These are phyloP conservation scores for Ogataea angusta DNA, from an alignment of 805 yeast genomes.

Conservation along the genomic window DNA sequence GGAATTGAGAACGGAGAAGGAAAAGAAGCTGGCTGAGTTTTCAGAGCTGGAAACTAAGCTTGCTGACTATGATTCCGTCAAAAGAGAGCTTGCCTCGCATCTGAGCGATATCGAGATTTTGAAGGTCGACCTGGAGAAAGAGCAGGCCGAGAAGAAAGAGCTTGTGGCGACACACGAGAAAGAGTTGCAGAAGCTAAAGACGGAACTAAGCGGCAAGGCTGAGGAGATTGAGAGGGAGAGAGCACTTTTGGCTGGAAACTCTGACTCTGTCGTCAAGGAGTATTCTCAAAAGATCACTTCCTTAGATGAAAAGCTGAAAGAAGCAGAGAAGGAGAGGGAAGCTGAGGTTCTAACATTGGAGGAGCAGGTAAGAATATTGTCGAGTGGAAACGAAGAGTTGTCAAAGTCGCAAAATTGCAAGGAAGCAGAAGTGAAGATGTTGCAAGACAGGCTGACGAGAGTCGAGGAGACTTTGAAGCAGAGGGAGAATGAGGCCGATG, in stretches of 20 bases:
- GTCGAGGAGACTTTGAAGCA: not conserved
- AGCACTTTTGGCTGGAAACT: slow-evolving; percentile 42
- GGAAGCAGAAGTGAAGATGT: not conserved
- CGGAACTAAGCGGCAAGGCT: slow-evolving; percentile 23
- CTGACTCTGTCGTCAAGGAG: slow-evolving; percentile 48
- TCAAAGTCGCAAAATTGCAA: not conserved
- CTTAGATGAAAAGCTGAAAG: slow-evolving; percentile 37
- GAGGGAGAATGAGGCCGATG: not conserved
- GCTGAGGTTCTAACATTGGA: slow-evolving; percentile 19
- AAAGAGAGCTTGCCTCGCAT: not conserved
- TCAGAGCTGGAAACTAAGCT: slow-evolving; percentile 6
- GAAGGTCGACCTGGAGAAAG: slow-evolving; percentile 1
- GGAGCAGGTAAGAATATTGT: not conserved
- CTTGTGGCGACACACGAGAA: slow-evolving; percentile 1
- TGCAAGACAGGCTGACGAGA: not conserved
- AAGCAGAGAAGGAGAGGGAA: slow-evolving; percentile 7
- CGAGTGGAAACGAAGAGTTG: slow-evolving; percentile 3
- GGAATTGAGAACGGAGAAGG: slow-evolving; percentile 37
- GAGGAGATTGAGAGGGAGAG: slow-evolving; percentile 52
- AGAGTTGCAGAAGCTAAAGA: slow-evolving; percentile 1
- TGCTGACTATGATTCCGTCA: not conserved
- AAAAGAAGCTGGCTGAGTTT: not conserved
- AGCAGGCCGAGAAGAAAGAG: not conserved
- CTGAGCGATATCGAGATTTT: not conserved
- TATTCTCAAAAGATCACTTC: slow-evolving; percentile 43